Base-by-base conservation (phyloP, 345 rosid species). In the Camelina sativa region DNA sequence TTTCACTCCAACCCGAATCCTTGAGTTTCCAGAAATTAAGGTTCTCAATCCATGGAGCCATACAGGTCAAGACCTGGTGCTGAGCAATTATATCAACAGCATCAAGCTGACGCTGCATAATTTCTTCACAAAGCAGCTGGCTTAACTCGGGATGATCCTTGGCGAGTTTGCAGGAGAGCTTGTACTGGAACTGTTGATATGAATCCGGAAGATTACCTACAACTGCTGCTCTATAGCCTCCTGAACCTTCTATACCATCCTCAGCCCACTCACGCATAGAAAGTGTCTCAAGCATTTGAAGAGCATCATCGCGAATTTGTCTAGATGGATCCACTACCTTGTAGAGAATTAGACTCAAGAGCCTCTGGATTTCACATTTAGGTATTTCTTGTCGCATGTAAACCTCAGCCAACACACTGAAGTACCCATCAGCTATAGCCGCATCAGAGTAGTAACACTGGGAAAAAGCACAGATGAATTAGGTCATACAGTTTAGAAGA, bases 1-100 rank as follows among this genome's bases (percentile, higher is more conserved):
- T 87, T 67, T 92, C 98, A 83, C 96, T 88, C 99, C 99, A 95
- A 75, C 98, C 98, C 0, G 99, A 90, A 75, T 95, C 99, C 87
- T 90, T 95, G 69, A 92, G 96, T 85, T 90, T 95, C 98, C 98
- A 95, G 82, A 95, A 90, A 79, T 95, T 90, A 61, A 95, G 96
- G 64, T 95, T 95, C 82, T 95, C 99, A 81, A 95, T 95, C 98
- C 99, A 95, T 23, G 99, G 99, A 81, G 99, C 99, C 99, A 95
- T 90, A 80, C 99, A 95, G 7, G 99, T 95, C 79, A 95, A 84
- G 71, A 92, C 99, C 87, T 95, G 99, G 84, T 95, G 99, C 80
- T 95, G 99, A 37, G 97, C 97, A 80, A 95, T 95, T 71, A 95
- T 95, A 80, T 95, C 97, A 58, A 95, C 99, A 64, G 99, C 99